Conservation (phyloP, 148 eudicot genomes). For the Rhododendron simsii region DNA sequence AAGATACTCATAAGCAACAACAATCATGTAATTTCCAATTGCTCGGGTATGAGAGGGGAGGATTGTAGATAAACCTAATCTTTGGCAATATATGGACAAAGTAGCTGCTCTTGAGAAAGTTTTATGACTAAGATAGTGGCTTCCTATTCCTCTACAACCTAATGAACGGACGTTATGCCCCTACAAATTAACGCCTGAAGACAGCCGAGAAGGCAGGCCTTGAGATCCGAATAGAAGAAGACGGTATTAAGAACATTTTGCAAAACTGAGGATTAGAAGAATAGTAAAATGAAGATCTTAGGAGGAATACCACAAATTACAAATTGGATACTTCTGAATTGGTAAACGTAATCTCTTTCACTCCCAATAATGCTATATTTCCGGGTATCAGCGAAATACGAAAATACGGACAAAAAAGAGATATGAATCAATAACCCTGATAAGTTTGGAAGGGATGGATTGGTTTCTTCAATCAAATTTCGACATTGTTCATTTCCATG, state of each 20-base stretch:
- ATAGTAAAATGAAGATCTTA: neutral
- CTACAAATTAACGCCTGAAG: no score
- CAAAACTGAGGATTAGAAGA: neutral
- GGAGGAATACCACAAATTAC: neutral
- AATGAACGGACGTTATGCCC: no score
- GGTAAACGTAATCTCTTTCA: no score
- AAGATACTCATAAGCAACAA: neutral
- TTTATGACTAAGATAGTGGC: neutral
- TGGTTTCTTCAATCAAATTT: neutral
- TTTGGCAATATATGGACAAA: neutral
- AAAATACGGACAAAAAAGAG: neutral
- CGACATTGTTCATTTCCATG: neutral
- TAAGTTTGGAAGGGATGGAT: neutral
- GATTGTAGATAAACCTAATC: neutral
- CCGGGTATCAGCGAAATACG: neutral
- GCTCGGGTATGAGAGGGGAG: neutral
- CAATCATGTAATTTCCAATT: neutral
- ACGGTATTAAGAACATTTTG: neutral
- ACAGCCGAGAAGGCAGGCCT: neutral
- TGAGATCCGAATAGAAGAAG: neutral
- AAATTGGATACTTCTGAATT: no score
- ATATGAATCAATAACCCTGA: neutral
- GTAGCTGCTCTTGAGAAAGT: neutral
- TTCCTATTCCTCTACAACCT: neutral
- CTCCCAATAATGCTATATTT: neutral